Evolutionary conservation across 2,329 filamentous ascomycete genomes (phyloP).

Genomic region (Stachybotrys echinatus): DNA sequence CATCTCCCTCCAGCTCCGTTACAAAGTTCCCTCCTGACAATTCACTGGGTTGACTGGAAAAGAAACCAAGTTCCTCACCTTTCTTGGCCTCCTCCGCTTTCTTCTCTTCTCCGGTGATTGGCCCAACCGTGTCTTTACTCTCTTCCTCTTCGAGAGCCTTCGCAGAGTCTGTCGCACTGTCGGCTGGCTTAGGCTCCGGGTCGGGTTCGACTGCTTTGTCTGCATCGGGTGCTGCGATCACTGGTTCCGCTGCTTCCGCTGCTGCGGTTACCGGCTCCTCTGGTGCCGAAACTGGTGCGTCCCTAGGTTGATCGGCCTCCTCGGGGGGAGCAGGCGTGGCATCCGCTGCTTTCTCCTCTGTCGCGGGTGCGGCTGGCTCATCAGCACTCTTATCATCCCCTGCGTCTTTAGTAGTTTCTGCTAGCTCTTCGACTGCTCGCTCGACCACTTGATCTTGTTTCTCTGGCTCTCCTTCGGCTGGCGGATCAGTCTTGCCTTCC

Average conservation of each 20-base stretch:
- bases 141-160: constrained; percentile 22
- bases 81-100: constrained; percentile 25
- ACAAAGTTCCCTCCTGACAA: constrained; percentile 23
- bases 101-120: constrained; percentile 30
- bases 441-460: not conserved
- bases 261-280: not conserved
- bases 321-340: not conserved
- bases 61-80: constrained; percentile 37
- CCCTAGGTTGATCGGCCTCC: not conserved
- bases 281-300: not conserved
- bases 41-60: constrained; percentile 32
- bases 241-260: constrained; percentile 1
- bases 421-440: not conserved
- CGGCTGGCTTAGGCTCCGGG: constrained; percentile 2
- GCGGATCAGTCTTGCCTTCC: not conserved
- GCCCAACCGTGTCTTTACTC: constrained; percentile 32
- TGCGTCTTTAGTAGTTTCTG: not conserved
- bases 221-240: constrained; percentile 2
- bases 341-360: not conserved
- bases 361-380: not conserved
- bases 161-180: constrained; percentile 4
- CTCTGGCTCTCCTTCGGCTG: not conserved
- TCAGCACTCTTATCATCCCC: not conserved
- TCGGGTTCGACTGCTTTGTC: constrained; percentile 3
- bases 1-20: constrained; percentile 17